phyloP scores from a whole-genome alignment of 169 alveolate species.

The Plasmodium gallinaceum region DNA sequence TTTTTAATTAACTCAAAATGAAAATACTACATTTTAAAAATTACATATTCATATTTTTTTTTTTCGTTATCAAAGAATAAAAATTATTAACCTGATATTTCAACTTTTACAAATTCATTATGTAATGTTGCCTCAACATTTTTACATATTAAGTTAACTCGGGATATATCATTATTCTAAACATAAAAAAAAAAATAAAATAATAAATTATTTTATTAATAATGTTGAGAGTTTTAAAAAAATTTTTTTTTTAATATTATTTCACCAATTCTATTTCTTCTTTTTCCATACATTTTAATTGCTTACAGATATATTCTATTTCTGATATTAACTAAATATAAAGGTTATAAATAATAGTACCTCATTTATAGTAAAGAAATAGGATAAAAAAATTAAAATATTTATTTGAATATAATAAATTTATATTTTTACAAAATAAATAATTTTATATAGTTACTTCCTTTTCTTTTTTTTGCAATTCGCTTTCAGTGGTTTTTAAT shows the following conservation, averaged over 20 bases:
- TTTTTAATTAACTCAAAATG: not conserved
- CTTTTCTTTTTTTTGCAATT: slow-evolving; percentile 72
- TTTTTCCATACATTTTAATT: slow-evolving; percentile 69
- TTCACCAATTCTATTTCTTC: slow-evolving; percentile 74
- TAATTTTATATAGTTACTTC: slow-evolving; percentile 38
- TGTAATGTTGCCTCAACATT: slow-evolving; percentile 73
- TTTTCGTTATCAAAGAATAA: not conserved
- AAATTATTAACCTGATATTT: slow-evolving; percentile 54
- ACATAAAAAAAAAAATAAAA: slow-evolving; percentile 5
- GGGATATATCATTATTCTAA: slow-evolving; percentile 55
- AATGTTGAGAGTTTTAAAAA: not conserved
- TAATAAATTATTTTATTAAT: not conserved
- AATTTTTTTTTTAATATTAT: not conserved
- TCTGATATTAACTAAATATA: slow-evolving; percentile 46
- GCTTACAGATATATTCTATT: slow-evolving; percentile 59
- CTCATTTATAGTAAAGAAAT: no score
- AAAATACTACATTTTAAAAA: not conserved
- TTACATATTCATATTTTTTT: not conserved
- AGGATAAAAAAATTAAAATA: no score
- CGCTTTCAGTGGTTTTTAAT: slow-evolving; percentile 71
- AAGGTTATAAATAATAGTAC: not conserved
- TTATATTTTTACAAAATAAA: not conserved
- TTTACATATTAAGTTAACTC: slow-evolving; percentile 70
- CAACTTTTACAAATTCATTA: slow-evolving; percentile 75
- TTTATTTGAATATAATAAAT: not conserved